Percentiles rank a stretch among this genome's conserved stretches.
phyloP scores from a whole-genome alignment of 2,329 filamentous ascomycete genomes.

The Immersiporthe knoxdaviesiana region DNA sequence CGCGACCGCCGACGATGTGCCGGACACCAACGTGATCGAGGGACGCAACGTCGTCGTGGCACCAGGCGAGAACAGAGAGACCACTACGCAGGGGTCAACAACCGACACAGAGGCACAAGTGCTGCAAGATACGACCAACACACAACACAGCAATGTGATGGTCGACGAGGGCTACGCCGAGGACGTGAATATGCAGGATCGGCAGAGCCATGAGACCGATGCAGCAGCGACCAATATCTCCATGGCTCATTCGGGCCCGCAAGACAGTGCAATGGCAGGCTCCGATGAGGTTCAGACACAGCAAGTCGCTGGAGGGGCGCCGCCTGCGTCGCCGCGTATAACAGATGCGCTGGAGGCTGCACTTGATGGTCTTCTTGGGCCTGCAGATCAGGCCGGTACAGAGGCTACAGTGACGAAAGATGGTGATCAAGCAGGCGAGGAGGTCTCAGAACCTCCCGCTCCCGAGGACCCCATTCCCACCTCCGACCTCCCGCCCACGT shows the following conservation, averaged over 20 bases:
- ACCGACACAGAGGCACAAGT: not conserved
- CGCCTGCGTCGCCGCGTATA: conserved; percentile 27
- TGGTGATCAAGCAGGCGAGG: not conserved
- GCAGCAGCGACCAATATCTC: not conserved
- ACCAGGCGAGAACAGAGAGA: not conserved
- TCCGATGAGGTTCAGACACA: conserved; percentile 1
- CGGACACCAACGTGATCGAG: conserved; percentile 16
- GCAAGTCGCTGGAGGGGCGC: conserved; percentile 2
- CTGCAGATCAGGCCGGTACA: not conserved
- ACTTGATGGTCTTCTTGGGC: conserved; percentile 31
- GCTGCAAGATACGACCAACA: not conserved
- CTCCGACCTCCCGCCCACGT: not conserved
- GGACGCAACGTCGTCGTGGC: not conserved
- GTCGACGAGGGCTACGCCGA: not conserved
- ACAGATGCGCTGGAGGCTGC: conserved; percentile 35
- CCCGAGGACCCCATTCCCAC: not conserved
- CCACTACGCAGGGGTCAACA: not conserved
- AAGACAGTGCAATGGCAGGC: conserved; percentile 9
- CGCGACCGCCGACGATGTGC: conserved; percentile 23
- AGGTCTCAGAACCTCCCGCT: not conserved
- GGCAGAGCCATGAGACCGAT: not conserved
- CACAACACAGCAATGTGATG: not conserved
- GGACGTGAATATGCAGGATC: conserved; percentile 21
- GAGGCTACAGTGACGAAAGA: not conserved
- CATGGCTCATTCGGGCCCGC: not conserved